A percentile compares a stretch with the other conserved stretches of the same genome.
phyloP scores from a whole-genome alignment of 768 basidiomycete species.

The Cyclocybe cylindracea region DNA sequence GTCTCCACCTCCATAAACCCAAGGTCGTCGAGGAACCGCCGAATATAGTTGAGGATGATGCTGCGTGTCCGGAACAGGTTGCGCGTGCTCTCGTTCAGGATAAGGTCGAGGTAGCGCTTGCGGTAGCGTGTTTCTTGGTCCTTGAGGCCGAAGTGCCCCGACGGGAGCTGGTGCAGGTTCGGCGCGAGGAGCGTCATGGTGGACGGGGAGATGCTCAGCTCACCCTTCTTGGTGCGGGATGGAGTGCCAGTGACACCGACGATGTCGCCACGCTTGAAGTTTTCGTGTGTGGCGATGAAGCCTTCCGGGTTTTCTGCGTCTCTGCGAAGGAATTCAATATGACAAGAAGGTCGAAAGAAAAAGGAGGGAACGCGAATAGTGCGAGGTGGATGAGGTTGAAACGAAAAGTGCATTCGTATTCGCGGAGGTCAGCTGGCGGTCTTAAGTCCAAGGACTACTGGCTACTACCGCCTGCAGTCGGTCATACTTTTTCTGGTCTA shows the following conservation, averaged over 20 bases:
- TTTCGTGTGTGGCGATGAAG: conserved; percentile 74
- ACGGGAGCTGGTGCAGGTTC: conserved; percentile 95
- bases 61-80: conserved; percentile 89
- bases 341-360: background rate
- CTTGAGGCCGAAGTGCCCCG: conserved; percentile 90
- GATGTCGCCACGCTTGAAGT: conserved; percentile 95
- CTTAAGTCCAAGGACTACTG: too few species aligned
- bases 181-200: conserved; percentile 89
- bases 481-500: too few species aligned
- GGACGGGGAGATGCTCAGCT: conserved; percentile 85
- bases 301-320: conserved; percentile 63
- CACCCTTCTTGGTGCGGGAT: conserved; percentile 92
- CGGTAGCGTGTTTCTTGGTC: conserved; percentile 97
- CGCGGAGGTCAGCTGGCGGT: too few species aligned
- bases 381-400: too few species aligned
- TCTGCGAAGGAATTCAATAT: conserved; percentile 31
- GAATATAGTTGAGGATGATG: conserved; percentile 89
- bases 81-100: conserved; percentile 88
- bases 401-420: too few species aligned
- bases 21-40: conserved; percentile 84
- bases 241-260: conserved; percentile 91
- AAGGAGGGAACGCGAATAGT: background rate
- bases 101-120: conserved; percentile 98
- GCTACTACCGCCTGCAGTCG: too few species aligned
- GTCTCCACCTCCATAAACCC: conserved; percentile 99